These are phyloP conservation scores for Pluteus cervinus DNA, from an alignment of 768 basidiomycete species.

Conservation along the genomic window DNA sequence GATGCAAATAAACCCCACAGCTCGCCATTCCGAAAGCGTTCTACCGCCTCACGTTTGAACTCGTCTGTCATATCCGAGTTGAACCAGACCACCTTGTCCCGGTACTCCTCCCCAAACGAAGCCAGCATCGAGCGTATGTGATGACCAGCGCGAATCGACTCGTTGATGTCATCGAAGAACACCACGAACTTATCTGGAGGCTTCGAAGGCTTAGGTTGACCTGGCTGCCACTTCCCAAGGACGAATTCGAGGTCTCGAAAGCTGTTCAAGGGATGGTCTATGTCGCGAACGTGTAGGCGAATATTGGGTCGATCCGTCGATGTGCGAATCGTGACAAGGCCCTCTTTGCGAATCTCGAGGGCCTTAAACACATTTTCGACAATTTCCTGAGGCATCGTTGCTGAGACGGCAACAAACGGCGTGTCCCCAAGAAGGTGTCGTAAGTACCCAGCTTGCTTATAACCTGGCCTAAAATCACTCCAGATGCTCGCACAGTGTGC, in stretches of 20 bases:
- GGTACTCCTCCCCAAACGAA: background rate
- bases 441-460: conserved; percentile 12
- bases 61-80: conserved; percentile 10
- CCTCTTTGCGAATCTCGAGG: background rate
- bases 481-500: conserved; percentile 24
- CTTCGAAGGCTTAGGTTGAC: background rate
- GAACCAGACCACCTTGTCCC: conserved; percentile 12
- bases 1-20: conserved; percentile 10
- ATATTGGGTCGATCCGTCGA: conserved; percentile 2
- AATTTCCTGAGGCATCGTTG: background rate
- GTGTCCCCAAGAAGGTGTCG: background rate
- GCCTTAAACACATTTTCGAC: background rate
- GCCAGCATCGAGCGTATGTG: background rate
- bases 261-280: background rate
- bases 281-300: background rate
- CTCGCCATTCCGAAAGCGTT: conserved; percentile 5
- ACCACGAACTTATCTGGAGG: too few species aligned
- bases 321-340: background rate
- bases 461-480: conserved; percentile 22
- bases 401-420: conserved; percentile 1
- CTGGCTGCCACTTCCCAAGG: background rate
- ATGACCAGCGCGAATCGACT: background rate
- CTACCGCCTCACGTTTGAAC: conserved; percentile 7
- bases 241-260: conserved; percentile 1
- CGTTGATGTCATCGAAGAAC: conserved; percentile 2